Conservation (phyloP, 2,329 filamentous ascomycete species). For the Knufia petricola region DNA sequence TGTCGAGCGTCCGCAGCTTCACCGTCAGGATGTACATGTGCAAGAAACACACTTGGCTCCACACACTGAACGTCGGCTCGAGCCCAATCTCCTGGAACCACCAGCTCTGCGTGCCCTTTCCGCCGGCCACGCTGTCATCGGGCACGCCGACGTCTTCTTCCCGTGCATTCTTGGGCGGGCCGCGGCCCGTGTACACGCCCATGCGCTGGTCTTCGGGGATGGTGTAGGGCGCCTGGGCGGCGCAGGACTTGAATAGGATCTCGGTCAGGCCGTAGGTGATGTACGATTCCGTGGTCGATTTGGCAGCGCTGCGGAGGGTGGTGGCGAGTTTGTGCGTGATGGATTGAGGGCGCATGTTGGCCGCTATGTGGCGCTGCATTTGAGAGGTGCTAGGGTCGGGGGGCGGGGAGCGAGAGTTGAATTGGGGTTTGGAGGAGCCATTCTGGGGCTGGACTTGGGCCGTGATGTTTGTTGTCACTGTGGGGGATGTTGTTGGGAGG, state of each 20-base stretch:
- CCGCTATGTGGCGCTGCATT: conserved; percentile 9
- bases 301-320: conserved; percentile 27
- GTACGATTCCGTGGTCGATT: conserved; percentile 54
- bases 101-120: not conserved
- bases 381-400: conserved; percentile 5
- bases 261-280: conserved; percentile 71
- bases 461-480: conserved; percentile 15
- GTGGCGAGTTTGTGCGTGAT: conserved; percentile 14
- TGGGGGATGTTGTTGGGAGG: conserved; percentile 10
- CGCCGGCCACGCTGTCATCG: not conserved
- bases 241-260: conserved; percentile 66
- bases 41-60: conserved; percentile 91
- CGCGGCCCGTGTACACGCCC: conserved; percentile 42
- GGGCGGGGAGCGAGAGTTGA: not conserved
- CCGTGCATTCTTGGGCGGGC: conserved; percentile 53
- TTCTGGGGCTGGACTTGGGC: conserved; percentile 7
- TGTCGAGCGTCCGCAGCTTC: conserved; percentile 65
- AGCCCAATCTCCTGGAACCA: conserved; percentile 54
- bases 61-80: conserved; percentile 81
- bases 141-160: conserved; percentile 76
- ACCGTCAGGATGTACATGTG: conserved; percentile 89
- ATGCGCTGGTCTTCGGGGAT: conserved; percentile 61
- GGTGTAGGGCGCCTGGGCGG: conserved; percentile 62
- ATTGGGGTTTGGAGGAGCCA: not conserved
- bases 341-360: conserved; percentile 4